A percentile compares a stretch with the other conserved stretches of the same genome.
Evolutionary conservation across 805 yeast genomes (phyloP).

Genomic region (Cyberlindnera xylosilytica): DNA sequence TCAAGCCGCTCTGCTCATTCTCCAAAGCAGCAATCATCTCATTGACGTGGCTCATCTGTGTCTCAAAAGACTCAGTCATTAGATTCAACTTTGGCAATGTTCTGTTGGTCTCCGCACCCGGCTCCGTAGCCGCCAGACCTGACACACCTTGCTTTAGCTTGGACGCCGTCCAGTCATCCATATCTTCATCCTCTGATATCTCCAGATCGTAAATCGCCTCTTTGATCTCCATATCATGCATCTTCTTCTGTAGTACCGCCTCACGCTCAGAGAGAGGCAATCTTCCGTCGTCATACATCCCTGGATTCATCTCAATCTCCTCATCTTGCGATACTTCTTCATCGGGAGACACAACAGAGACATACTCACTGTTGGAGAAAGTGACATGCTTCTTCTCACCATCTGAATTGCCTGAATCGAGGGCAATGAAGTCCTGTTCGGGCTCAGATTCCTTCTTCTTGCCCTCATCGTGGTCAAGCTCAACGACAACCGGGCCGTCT

Average conservation of each 20-base stretch:
- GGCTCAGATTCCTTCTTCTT: too few relatives aligned
- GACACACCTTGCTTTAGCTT: slow-evolving; percentile 17
- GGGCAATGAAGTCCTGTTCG: neutral
- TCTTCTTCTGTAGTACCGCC: slow-evolving; percentile 23
- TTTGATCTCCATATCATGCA: slow-evolving; percentile 31
- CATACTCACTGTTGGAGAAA: too few relatives aligned
- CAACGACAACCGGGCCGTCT: too few relatives aligned
- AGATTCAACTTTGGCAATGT: slow-evolving; percentile 11
- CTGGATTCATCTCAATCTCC: slow-evolving; percentile 24
- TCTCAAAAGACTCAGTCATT: slow-evolving; percentile 5
- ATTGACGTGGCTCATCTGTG: slow-evolving; percentile 1
- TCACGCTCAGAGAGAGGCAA: slow-evolving; percentile 31
- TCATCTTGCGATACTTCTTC: too few relatives aligned
- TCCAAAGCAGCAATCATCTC: slow-evolving; percentile 1
- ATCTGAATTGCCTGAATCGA: neutral
- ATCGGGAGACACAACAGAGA: too few relatives aligned
- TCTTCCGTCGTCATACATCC: slow-evolving; percentile 17
- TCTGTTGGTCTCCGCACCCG: neutral
- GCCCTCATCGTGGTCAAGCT: too few relatives aligned
- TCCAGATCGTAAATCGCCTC: slow-evolving; percentile 32
- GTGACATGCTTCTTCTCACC: neutral
- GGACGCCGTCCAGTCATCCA: slow-evolving; percentile 20
- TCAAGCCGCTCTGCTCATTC: neutral
- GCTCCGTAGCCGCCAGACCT: neutral
- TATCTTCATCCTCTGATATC: slow-evolving; percentile 23